Evolutionary conservation across 192 early-diverging fungal genomes (phyloP), one percentile per base, ranked within the genome.

Genomic region (Radiomyces spectabilis): DNA sequence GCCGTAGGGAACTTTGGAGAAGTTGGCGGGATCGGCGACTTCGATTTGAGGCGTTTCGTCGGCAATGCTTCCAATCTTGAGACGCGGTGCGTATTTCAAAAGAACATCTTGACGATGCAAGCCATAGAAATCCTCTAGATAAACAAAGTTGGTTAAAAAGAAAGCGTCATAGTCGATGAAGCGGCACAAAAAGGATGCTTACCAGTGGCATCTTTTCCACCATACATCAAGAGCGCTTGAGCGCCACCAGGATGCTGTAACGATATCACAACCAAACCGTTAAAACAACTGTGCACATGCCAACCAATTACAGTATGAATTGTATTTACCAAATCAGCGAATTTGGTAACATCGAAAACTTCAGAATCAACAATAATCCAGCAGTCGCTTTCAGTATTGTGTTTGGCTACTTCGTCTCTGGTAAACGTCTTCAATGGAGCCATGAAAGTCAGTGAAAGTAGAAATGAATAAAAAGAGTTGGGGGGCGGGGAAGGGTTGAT

Each of bases 151-250:
- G 18, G 13, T 25, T 44, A 42, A 19, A 9, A 3, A 3, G 10
- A 25, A 19, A 18, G 18, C 19, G 10, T 2, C 22, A 5, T 19
- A 3, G 3, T 21, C 27, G 42, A 44, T 18, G 2, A 19, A 44
- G 42, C 4, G 21, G 2, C 3, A 19, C 10, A 18, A 3, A 2
- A 9, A 18, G 42, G 22, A 44, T 44, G 41, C 27, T 51, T 27
- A 57, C 55, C 68, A 31, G 85, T 77, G 18, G 88, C 89, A 60
- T 93, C 91, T 35, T 72, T 78, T 30, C 90, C 91, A 40, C 84
- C 87, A 26, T 87, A 79, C 58, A 86, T 80, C 21, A 91, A 52
- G 18, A 91, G 73, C 40, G 89, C 41, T 25, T 46, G 27, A 21
- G 53, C 60, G 47, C 82, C 82, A 57, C 79, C 82, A 24, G 79